phyloP scores from a whole-genome alignment of 1,284 basidiomycete species.

The Rhodotorula sp. region DNA sequence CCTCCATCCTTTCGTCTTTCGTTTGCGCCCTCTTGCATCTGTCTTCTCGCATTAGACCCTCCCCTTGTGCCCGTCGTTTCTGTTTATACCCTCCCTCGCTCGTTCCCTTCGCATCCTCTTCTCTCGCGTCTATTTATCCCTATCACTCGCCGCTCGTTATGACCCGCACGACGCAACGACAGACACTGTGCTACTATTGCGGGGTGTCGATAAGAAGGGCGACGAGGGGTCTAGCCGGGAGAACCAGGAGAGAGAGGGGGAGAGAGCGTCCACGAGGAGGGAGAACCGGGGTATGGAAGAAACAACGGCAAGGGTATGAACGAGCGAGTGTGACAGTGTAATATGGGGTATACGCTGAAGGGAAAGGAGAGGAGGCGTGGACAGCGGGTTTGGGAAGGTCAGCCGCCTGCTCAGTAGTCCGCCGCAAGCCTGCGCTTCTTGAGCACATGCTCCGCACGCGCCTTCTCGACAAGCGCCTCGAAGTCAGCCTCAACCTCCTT shows the following conservation, averaged over 20 bases:
- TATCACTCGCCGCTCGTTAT: background rate
- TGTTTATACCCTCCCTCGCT: background rate
- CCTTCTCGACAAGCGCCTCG: background rate
- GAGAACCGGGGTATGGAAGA: too few relatives aligned
- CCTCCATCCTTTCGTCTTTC: background rate
- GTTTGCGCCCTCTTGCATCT: background rate
- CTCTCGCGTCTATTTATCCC: background rate
- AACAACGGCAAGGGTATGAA: too few relatives aligned
- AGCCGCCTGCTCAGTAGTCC: background rate
- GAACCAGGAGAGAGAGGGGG: background rate
- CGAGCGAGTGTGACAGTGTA: background rate
- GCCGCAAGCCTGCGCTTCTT: background rate
- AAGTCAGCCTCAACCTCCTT: slow-evolving; percentile 18
- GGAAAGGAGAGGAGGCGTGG: background rate
- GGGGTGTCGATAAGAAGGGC: too few relatives aligned
- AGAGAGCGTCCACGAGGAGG: background rate
- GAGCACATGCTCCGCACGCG: background rate
- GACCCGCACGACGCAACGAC: background rate
- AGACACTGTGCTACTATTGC: background rate
- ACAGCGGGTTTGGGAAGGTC: too few relatives aligned
- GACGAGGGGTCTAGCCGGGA: background rate
- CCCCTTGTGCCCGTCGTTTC: background rate
- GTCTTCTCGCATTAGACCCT: background rate
- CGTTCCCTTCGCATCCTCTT: background rate
- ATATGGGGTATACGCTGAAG: background rate